Base-by-base conservation (phyloP, 2,329 filamentous ascomycete species). In the Talaromyces sp. region DNA sequence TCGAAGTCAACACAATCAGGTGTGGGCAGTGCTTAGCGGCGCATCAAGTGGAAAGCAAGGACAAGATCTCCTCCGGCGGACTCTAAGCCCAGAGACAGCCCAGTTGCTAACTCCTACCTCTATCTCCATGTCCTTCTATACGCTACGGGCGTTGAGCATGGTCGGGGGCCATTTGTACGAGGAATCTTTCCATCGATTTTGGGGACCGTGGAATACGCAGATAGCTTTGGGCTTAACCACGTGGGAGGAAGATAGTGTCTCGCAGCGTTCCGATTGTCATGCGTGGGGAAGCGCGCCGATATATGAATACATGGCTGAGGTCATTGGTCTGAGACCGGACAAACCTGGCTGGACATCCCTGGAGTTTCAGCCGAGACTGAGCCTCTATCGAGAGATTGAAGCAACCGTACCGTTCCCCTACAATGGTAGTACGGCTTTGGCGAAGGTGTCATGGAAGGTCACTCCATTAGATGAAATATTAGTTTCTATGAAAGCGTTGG, bases 1-100 rank as follows among this genome's bases (percentile, higher is more conserved):
- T 60, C 16, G 16, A 13, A 75, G 71, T 3, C 72, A 76, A 56
- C 75, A 77, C 33, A 70, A 70, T 14, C 75, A 76, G 47, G 66
- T 76, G 2, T 75, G 74, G 11, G 75, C 74, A 1, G 71, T 76
- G 0, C 59, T 74, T 1, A 69, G 72, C 0, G 72, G 73, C 1
- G 72, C 72, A 3, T 60, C 68, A 2, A 39, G 31, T 13, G 16
- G 16, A 9, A 19, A 43, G 16, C 16, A 43, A 43, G 41, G 41
- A 8, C 4, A 43, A 16, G 16, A 19, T 19, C 14, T 43, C 41
- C 41, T 43, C 41, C 16, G 16, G 5, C 16, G 16, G 16, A 43
- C 7, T 10, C 16, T 43, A 6, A 39, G 37, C 37, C 37, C 37
- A 5, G 4, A 6, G 13, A 19, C 16, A 9, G 16, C 7, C 16